Conservation (phyloP, 1,139 yeast genomes). For the Oligophagozyma castellii region DNA sequence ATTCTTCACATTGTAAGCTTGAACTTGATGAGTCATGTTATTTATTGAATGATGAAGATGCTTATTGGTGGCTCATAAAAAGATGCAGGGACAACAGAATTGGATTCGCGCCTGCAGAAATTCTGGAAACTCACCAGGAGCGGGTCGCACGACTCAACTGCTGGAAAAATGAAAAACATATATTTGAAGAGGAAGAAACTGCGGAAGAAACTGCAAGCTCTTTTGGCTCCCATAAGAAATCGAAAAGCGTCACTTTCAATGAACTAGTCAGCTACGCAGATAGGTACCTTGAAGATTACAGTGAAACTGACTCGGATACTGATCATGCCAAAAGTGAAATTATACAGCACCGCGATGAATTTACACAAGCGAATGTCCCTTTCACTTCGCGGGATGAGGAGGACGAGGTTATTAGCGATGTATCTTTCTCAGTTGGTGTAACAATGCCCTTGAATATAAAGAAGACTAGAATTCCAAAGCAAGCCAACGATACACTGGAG, state of each 20-base stretch:
- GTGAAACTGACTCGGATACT: conserved; percentile 8
- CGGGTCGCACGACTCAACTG: conserved; percentile 84
- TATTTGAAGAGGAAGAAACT: conserved; percentile 6
- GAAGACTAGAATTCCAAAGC: conserved; percentile 12
- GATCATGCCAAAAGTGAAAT: conserved; percentile 2
- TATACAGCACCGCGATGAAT: conserved; percentile 16
- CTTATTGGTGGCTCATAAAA: conserved; percentile 93
- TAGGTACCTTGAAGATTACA: conserved; percentile 15
- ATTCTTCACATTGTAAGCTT: conserved; percentile 81
- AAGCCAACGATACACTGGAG: conserved; percentile 1
- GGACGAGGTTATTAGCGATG: conserved; percentile 26
- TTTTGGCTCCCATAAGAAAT: conserved; percentile 22
- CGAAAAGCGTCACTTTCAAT: conserved; percentile 28
- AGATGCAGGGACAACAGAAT: conserved; percentile 56
- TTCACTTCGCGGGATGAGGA: conserved; percentile 19
- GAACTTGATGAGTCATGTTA: conserved; percentile 72
- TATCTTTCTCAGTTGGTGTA: conserved; percentile 18
- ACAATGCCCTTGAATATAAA: conserved; percentile 18
- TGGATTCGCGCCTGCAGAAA: conserved; percentile 96
- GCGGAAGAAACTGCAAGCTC: conserved; percentile 28
- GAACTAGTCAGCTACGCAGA: conserved; percentile 25
- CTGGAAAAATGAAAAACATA: conserved; percentile 71
- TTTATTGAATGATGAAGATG: conserved; percentile 74
- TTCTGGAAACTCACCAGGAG: conserved; percentile 83
- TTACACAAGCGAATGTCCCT: conserved; percentile 13